A percentile compares a stretch with the other conserved stretches of the same genome.
Evolutionary conservation across 257 asterid species (phyloP).

Genomic region (Solanum pimpinellifolium): DNA sequence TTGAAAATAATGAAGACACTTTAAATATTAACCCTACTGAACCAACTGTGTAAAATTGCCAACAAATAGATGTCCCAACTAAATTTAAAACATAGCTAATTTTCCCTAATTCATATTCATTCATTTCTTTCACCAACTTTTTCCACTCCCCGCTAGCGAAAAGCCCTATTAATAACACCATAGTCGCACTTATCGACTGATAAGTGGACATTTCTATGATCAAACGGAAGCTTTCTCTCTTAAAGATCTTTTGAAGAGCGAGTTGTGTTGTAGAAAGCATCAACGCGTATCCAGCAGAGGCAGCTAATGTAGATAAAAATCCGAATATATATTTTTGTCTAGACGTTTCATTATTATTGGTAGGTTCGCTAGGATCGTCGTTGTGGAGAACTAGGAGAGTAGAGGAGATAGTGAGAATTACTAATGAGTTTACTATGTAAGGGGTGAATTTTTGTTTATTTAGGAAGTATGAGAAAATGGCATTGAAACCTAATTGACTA

Average conservation of each 20-base stretch:
- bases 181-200: conserved; percentile 19
- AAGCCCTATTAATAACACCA: conserved; percentile 21
- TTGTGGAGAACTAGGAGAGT: conserved; percentile 39
- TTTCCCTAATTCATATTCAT: conserved; percentile 27
- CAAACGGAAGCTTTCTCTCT: conserved; percentile 22
- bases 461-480: conserved; percentile 36
- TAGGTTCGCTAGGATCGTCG: conserved; percentile 20
- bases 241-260: conserved; percentile 29
- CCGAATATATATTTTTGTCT: conserved; percentile 11
- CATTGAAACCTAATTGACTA: conserved; percentile 46
- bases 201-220: conserved; percentile 28
- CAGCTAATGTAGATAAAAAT: conserved; percentile 22
- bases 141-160: conserved; percentile 63
- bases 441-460: conserved; percentile 36
- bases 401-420: conserved; percentile 43
- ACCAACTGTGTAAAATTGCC: conserved; percentile 52
- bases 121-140: conserved; percentile 37
- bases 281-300: conserved; percentile 25
- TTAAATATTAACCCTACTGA: conserved; percentile 44
- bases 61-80: conserved; percentile 45
- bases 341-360: conserved; percentile 10
- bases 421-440: conserved; percentile 28
- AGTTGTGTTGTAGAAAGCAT: conserved; percentile 23
- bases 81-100: conserved; percentile 41
- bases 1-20: conserved; percentile 59